These are phyloP conservation scores for Penicillium robsamsonii DNA, from an alignment of 495 filamentous ascomycete species.

Conservation along the genomic window DNA sequence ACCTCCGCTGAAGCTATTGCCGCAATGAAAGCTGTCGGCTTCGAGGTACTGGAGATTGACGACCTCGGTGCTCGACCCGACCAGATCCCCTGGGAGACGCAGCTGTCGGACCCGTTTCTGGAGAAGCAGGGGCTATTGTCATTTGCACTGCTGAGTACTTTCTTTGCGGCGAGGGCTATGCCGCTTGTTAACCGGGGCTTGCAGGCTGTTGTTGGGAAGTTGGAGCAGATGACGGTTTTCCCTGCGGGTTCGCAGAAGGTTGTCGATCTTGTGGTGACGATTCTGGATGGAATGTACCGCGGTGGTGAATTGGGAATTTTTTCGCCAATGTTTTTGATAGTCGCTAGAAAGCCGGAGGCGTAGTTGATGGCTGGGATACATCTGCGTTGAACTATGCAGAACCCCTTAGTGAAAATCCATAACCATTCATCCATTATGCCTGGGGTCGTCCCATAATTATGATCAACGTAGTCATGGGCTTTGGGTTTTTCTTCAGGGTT, in stretches of 20 bases:
- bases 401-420: too few species aligned
- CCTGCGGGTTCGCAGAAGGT: slow-evolving; percentile 88
- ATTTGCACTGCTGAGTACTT: too few species aligned
- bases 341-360: slow-evolving; percentile 82
- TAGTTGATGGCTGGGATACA: too few species aligned
- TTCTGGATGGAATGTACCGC: slow-evolving; percentile 80
- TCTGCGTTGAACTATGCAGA: too few species aligned
- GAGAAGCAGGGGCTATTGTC: too few species aligned
- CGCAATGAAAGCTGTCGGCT: slow-evolving; percentile 71
- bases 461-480: too few species aligned
- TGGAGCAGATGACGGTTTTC: slow-evolving; percentile 70
- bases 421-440: too few species aligned
- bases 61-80: slow-evolving; percentile 85
- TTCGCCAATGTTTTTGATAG: slow-evolving; percentile 97
- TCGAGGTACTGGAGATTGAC: slow-evolving; percentile 78
- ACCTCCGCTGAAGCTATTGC: slow-evolving; percentile 72
- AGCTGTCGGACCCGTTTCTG: slow-evolving; percentile 60
- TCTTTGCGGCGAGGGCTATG: too few species aligned
- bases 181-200: too few species aligned
- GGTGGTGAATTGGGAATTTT: slow-evolving; percentile 87
- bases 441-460: too few species aligned
- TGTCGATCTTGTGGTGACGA: slow-evolving; percentile 74
- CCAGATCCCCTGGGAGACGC: slow-evolving; percentile 76
- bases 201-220: slow-evolving; percentile 68
- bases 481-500: too few species aligned